Evolutionary conservation across 169 alveolate species (phyloP).

Genomic region (Toxoplasma gondii): DNA sequence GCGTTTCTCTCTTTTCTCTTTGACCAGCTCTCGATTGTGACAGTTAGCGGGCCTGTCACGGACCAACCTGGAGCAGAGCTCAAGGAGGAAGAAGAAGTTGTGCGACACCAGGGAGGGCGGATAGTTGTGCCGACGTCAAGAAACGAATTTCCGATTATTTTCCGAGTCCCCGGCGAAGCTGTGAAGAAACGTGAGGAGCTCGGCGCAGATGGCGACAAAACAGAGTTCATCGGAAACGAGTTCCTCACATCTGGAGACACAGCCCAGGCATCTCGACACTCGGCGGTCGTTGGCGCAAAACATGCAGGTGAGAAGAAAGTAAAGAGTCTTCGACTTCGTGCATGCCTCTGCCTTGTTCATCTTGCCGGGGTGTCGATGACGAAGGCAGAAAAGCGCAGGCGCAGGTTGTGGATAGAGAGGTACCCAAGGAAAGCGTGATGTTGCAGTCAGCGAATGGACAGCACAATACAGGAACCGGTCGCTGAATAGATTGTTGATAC

Average conservation of each 20-base stretch:
- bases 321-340: too few species aligned
- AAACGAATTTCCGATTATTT: background rate
- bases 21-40: background rate
- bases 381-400: too few species aligned
- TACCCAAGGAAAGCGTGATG: too few species aligned
- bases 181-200: background rate
- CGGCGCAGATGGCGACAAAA: background rate
- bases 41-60: background rate
- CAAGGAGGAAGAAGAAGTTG: background rate
- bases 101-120: background rate
- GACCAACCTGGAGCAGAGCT: background rate
- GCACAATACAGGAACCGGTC: too few species aligned
- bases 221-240: background rate
- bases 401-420: too few species aligned
- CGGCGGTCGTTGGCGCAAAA: background rate
- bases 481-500: too few species aligned
- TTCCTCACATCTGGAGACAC: background rate
- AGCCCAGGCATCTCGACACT: background rate
- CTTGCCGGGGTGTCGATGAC: too few species aligned
- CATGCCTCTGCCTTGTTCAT: too few species aligned
- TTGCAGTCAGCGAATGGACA: too few species aligned
- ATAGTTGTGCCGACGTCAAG: background rate
- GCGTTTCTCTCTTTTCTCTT: background rate
- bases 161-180: background rate
- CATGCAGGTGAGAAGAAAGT: background rate